A percentile compares a stretch with the other conserved stretches of the same genome.
phyloP scores from a whole-genome alignment of 1,284 basidiomycete species.

The Naganishia sp. region DNA sequence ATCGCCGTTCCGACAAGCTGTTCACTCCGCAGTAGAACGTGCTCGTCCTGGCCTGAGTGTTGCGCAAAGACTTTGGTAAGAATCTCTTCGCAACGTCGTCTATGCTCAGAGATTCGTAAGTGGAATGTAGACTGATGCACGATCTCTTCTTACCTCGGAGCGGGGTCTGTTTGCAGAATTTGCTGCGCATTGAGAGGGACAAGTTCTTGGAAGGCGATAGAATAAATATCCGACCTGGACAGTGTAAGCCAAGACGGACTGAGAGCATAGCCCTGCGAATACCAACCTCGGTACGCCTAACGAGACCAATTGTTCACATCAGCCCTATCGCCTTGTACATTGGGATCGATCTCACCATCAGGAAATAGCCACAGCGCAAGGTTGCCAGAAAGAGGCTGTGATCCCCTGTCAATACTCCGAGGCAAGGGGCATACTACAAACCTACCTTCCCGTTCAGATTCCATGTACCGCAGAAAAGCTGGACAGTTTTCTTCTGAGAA shows the following conservation, averaged over 20 bases:
- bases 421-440: constrained; percentile 6
- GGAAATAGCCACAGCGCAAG: constrained; percentile 90
- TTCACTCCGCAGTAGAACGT: constrained; percentile 86
- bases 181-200: constrained; percentile 96
- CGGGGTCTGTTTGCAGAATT: constrained; percentile 93
- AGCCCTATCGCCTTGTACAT: background rate
- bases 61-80: constrained; percentile 27
- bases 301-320: background rate
- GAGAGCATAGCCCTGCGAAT: too few relatives aligned
- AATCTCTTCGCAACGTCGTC: constrained; percentile 29
- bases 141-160: constrained; percentile 66
- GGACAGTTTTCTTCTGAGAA: constrained; percentile 71
- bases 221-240: constrained; percentile 79
- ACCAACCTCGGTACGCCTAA: constrained; percentile 7
- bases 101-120: background rate
- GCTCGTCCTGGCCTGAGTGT: constrained; percentile 55
- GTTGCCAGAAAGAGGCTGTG: constrained; percentile 29
- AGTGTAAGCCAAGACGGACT: background rate
- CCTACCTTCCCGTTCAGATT: constrained; percentile 87
- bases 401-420: background rate
- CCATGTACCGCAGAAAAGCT: constrained; percentile 88
- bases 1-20: constrained; percentile 95
- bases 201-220: constrained; percentile 96
- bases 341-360: constrained; percentile 59
- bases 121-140: background rate